Evolutionary conservation across 2,329 filamentous ascomycete genomes (phyloP), one percentile per base, ranked within the genome.

Genomic region (Trichoderma sp.): DNA sequence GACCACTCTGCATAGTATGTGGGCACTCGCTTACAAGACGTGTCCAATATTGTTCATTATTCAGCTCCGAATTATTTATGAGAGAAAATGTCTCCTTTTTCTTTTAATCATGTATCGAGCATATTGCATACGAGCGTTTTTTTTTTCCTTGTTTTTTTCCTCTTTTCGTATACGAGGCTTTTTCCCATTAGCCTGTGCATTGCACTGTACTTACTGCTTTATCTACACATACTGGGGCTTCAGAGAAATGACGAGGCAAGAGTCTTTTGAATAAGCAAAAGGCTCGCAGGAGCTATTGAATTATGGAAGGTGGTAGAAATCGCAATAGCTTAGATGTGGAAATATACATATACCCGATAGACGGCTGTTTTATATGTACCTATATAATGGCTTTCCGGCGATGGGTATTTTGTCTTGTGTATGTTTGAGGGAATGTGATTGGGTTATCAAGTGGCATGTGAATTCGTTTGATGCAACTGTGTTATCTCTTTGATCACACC

Each of bases 1-100:
- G 21, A 24, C n/a, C 61, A 46, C 34, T 46, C 11, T 46, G 51
- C 61, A 65, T 65, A 34, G 61, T 26, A 37, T 65, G n/a, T 32
- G n/a, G 24, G 5, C 37, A 43, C 37, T 30, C 24, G 34, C 18
- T 21, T 64, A n/a, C n/a, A n/a, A n/a, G n/a, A n/a, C n/a, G n/a
- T 34, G 16, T 46, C 24, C 28, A n/a, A 18, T 28, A 16, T 65
- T 65, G 37, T 24, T 26, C 43, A 26, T 32, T 56, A 24, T 8
- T 13, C 14, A 13, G 52, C 51, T 46, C 28, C 18, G 34, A 56
- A 11, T 32, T 8, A 46, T 46, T 46, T 46, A 65, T 39, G 34
- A 30, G 30, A 65, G 61, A 39, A 34, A 32, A n/a, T n/a, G n/a
- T n/a, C 18, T 4, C 14, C 24, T 49, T 43, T 63, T 26, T 26